These are phyloP conservation scores for Suillus luteus DNA, from an alignment of 768 basidiomycete genomes.

Conservation along the genomic window DNA sequence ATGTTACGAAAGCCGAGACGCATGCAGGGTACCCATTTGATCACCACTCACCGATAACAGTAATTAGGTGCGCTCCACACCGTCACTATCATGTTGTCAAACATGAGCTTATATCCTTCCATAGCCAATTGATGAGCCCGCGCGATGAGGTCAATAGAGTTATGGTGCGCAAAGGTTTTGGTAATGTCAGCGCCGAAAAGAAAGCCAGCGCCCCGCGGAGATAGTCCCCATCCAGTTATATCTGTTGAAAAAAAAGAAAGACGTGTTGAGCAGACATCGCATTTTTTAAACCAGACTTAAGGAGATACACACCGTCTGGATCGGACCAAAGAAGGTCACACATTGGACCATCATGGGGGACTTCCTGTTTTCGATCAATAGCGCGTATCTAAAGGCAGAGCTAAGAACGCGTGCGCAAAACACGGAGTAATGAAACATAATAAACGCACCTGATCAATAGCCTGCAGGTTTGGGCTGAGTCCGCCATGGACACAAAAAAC, in stretches of 20 bases:
- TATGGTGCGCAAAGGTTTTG: constrained; percentile 85
- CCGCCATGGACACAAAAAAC: constrained; percentile 99
- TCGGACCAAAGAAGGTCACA: constrained; percentile 99
- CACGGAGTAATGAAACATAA: constrained; percentile 23
- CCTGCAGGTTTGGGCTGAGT: constrained; percentile 83
- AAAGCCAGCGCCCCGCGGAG: constrained; percentile 96
- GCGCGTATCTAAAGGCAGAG: constrained; percentile 69
- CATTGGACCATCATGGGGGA: constrained; percentile 98
- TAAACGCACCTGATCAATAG: constrained; percentile 78
- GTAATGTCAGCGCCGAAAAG: constrained; percentile 93
- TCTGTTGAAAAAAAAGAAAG: constrained; percentile 46
- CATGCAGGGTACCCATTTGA: constrained; percentile 16
- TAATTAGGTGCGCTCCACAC: constrained; percentile 99
- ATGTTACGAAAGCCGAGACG: constrained; percentile 18
- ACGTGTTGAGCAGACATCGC: constrained; percentile 20
- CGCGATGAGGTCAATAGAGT: constrained; percentile 93
- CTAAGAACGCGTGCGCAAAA: constrained; percentile 12
- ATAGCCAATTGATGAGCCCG: constrained; percentile 97
- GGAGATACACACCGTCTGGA: constrained; percentile 75
- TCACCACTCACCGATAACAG: constrained; percentile 80
- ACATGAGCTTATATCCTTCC: constrained; percentile 98
- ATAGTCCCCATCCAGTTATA: constrained; percentile 93
- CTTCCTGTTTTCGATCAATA: constrained; percentile 96
- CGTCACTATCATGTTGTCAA: constrained; percentile 91
- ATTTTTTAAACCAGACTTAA: constrained; percentile 1